phyloP scores from a whole-genome alignment of 768 basidiomycete genomes.

The Leccinum truebloodii region DNA sequence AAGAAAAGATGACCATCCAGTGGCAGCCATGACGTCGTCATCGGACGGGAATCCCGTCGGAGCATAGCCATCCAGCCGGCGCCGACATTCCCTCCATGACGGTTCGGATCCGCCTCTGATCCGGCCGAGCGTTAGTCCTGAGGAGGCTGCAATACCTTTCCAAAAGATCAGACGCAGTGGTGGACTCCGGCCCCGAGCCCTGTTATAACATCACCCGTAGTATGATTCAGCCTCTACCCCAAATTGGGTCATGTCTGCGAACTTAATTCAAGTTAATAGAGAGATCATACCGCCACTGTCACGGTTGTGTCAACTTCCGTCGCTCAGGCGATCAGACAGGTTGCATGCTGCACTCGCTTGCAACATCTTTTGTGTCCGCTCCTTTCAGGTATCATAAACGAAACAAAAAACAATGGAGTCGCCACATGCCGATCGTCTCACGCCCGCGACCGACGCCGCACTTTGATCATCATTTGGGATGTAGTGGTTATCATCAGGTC shows the following conservation, averaged over 20 bases:
- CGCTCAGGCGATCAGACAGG: not conserved
- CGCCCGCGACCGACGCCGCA: not conserved
- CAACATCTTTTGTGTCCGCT: not conserved
- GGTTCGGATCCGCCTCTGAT: constrained; percentile 50
- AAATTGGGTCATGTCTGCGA: not conserved
- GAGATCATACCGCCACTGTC: not conserved
- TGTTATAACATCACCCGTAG: not conserved
- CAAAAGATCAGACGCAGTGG: not conserved
- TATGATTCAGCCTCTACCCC: too few species aligned
- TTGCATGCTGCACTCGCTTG: not conserved
- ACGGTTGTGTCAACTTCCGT: not conserved
- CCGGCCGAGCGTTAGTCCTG: constrained; percentile 36
- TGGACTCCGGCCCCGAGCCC: not conserved
- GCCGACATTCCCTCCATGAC: constrained; percentile 39
- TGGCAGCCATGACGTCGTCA: not conserved
- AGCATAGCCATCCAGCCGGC: constrained; percentile 29
- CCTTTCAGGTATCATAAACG: not conserved
- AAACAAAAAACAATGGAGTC: not conserved
- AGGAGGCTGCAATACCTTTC: constrained; percentile 40
- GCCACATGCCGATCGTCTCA: not conserved
- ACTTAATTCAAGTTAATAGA: not conserved
- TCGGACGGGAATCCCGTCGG: constrained; percentile 44
- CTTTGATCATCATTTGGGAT: not conserved
- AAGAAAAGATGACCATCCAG: not conserved
- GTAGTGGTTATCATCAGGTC: not conserved